Conservation (phyloP, 106 monocot genomes). For the Acorus calamus region DNA sequence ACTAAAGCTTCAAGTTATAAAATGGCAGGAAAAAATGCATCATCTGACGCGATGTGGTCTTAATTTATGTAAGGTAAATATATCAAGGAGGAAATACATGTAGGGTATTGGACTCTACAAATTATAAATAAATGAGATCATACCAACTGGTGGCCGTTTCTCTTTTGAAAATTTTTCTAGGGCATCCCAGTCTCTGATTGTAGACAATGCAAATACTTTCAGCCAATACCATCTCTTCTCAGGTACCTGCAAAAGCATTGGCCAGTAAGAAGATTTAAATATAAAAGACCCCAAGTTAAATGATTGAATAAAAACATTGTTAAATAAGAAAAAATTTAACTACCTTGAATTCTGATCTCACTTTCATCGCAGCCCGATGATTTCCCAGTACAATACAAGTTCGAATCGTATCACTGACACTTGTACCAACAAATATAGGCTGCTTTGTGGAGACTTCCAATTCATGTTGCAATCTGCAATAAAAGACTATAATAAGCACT, state of each 20-base stretch:
- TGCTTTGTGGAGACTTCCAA: conserved; percentile 89
- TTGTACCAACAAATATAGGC: conserved; percentile 94
- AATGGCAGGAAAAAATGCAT: no score
- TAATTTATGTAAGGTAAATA: no score
- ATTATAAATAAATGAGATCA: conserved; percentile 6
- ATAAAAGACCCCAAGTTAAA: not conserved
- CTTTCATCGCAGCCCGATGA: conserved; percentile 82
- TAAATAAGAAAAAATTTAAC: not conserved
- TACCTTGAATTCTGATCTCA: conserved; percentile 92
- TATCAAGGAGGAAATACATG: not conserved
- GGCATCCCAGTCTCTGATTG: conserved; percentile 82
- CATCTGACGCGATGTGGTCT: no score
- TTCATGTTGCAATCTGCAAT: conserved; percentile 72
- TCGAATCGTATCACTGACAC: conserved; percentile 94
- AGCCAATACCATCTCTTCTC: conserved; percentile 99
- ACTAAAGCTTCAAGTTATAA: no score
- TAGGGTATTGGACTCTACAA: not conserved
- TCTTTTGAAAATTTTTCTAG: conserved; percentile 96
- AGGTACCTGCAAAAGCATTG: conserved; percentile 52
- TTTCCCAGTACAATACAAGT: conserved; percentile 95
- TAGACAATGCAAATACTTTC: conserved; percentile 89
- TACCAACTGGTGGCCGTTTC: conserved; percentile 92
- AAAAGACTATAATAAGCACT: not conserved
- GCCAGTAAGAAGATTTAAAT: not conserved
- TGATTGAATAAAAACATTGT: not conserved